Percentiles rank a stretch among this genome's conserved stretches.
phyloP scores from a whole-genome alignment of 805 yeast genomes.

The Starmerella lactis-condensi region DNA sequence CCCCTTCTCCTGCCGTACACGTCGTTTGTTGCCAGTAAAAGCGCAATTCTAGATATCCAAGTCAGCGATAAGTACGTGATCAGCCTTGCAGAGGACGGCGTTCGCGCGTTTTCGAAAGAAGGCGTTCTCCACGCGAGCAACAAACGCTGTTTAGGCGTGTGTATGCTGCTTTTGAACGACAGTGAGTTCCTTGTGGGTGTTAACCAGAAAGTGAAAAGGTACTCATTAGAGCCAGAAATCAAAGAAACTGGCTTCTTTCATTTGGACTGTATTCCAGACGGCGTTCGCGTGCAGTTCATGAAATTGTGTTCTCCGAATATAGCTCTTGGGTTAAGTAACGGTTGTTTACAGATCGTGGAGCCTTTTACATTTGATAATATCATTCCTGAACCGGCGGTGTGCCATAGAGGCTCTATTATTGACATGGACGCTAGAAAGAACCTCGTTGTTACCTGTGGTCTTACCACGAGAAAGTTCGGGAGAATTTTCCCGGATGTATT shows the following conservation, averaged over 20 bases:
- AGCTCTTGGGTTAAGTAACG: slow-evolving; percentile 22
- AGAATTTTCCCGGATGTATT: slow-evolving; percentile 49
- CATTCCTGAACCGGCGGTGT: slow-evolving; percentile 10
- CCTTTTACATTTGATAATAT: slow-evolving; percentile 20
- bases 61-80: slow-evolving; percentile 41
- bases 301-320: slow-evolving; percentile 19
- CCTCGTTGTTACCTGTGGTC: slow-evolving; percentile 51
- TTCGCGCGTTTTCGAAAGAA: slow-evolving; percentile 37
- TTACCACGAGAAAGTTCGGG: slow-evolving; percentile 43
- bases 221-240: slow-evolving; percentile 22
- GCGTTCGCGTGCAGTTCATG: slow-evolving; percentile 18
- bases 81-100: slow-evolving; percentile 33
- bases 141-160: slow-evolving; percentile 17
- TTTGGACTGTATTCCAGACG: slow-evolving; percentile 14
- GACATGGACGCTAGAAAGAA: slow-evolving; percentile 25
- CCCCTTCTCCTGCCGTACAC: slow-evolving; percentile 38
- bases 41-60: slow-evolving; percentile 35
- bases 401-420: slow-evolving; percentile 25
- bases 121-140: slow-evolving; percentile 31
- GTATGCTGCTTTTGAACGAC: slow-evolving; percentile 18
- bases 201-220: slow-evolving; percentile 19
- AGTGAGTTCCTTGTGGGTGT: slow-evolving; percentile 23
- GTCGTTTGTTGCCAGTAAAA: slow-evolving; percentile 34
- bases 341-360: slow-evolving; percentile 23
- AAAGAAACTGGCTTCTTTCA: slow-evolving; percentile 22